Evolutionary conservation across 345 rosid species (phyloP).

Genomic region (Brassica napus): Da-Ae NC_063446.1:39201001-39201500

Average conservation of each 20-base stretch:
- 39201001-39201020: background rate
- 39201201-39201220: too few relatives aligned
- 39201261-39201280: constrained; percentile 3
- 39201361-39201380: too few relatives aligned
- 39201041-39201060: background rate
- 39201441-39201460: background rate
- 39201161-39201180: too few relatives aligned
- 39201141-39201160: constrained; percentile 29
- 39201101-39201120: background rate
- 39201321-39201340: too few relatives aligned
- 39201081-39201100: constrained; percentile 12
- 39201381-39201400: too few relatives aligned
- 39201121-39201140: background rate
- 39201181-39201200: too few relatives aligned
- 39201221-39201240: too few relatives aligned
- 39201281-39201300: constrained; percentile 23
- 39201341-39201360: too few relatives aligned
- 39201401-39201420: background rate
- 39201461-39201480: background rate
- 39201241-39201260: background rate
- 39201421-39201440: background rate
- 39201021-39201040: background rate
- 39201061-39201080: constrained; percentile 12
- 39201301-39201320: background rate
- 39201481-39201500: background rate